phyloP scores from a whole-genome alignment of 2,329 filamentous ascomycete genomes.

The Aspergillus pseudoterreus region DNA sequence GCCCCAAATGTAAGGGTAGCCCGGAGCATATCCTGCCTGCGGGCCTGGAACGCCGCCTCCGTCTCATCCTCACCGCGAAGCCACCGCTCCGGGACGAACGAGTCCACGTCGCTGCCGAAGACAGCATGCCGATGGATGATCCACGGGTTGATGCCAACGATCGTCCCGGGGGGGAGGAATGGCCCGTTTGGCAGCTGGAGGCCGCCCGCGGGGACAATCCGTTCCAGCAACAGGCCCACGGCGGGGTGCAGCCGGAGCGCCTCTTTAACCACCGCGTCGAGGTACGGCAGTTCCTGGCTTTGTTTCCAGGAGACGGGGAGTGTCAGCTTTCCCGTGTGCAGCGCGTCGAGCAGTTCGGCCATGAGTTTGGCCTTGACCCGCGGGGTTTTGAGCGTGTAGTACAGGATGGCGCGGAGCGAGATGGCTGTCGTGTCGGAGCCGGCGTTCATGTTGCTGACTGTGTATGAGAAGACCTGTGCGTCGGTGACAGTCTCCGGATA shows the following conservation, averaged over 20 bases:
- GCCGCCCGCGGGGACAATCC: slow-evolving; percentile 20
- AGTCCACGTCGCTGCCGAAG: slow-evolving; percentile 19
- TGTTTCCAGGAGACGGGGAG: slow-evolving; percentile 23
- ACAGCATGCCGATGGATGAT: slow-evolving; percentile 23
- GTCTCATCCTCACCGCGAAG: slow-evolving; percentile 14
- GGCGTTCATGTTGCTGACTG: slow-evolving; percentile 27
- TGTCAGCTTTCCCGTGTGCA: slow-evolving; percentile 9
- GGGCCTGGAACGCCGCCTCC: slow-evolving; percentile 8
- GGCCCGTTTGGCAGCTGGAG: slow-evolving; percentile 19
- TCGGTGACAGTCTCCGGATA: slow-evolving; percentile 24
- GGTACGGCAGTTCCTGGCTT: slow-evolving; percentile 24
- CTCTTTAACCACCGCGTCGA: slow-evolving; percentile 29
- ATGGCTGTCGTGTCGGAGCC: slow-evolving; percentile 37
- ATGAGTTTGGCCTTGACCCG: slow-evolving; percentile 37
- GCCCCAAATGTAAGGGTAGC: slow-evolving; percentile 46
- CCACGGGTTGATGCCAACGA: slow-evolving; percentile 32
- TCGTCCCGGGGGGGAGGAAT: slow-evolving; percentile 23
- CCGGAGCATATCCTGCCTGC: slow-evolving; percentile 19
- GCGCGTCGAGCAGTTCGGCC: slow-evolving; percentile 45
- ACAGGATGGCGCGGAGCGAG: slow-evolving; percentile 28
- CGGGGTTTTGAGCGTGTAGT: slow-evolving; percentile 26
- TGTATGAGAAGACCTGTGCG: slow-evolving; percentile 23
- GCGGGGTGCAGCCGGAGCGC: slow-evolving; percentile 24
- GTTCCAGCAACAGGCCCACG: slow-evolving; percentile 21
- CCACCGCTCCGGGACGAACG: slow-evolving; percentile 23